Base-by-base conservation (phyloP, 306 rosid species). In the Cicer pinnatifidum region DNA sequence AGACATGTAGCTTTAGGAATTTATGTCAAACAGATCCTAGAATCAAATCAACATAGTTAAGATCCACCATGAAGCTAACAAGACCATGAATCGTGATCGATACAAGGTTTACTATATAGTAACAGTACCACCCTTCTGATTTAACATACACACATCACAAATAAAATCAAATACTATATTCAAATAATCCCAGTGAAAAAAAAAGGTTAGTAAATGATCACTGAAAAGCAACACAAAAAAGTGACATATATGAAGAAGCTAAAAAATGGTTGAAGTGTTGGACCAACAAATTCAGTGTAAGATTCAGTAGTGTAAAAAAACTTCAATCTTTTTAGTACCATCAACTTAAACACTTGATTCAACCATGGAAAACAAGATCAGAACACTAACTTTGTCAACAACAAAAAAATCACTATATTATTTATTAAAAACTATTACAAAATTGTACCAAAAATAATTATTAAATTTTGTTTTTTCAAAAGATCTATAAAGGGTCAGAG, bases 11-110 rank as follows among this genome's bases (percentile, higher is more conserved):
- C 40, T 9, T 43, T 7, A 52, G 12, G 33, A 67, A 52, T 6
- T 75, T 52, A 45, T 28, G 35, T 0, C 4, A 65, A 61, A 75
- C 41, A 69, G 48, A 40, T 35, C 73, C 15, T 20, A 38, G 35
- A 65, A 56, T 6, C 11, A 62, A 50, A 40, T 52, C 23, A 47
- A 70, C 46, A 54, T 11, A 71, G 67, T 15, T 10, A 60, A 50
- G 11, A 28, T 50, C 61, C 35, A 19, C 9, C 35, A 54, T 54
- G 1, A 19, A 9, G 7, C 53, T 16, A 38, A n/a, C n/a, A 20
- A 45, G 1, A 9, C 53, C 16, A 58, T 37, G 65, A 76, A 9
- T 45, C 16, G 50, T 37, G 59, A 76, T 71, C 78, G 28, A 54
- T 39, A 2, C 74, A 69, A 19, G 58, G 67, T 45, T 7, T 7